These are phyloP conservation scores for Mycothermus thermophilus DNA, from an alignment of 495 filamentous ascomycete species.

Conservation along the genomic window DNA sequence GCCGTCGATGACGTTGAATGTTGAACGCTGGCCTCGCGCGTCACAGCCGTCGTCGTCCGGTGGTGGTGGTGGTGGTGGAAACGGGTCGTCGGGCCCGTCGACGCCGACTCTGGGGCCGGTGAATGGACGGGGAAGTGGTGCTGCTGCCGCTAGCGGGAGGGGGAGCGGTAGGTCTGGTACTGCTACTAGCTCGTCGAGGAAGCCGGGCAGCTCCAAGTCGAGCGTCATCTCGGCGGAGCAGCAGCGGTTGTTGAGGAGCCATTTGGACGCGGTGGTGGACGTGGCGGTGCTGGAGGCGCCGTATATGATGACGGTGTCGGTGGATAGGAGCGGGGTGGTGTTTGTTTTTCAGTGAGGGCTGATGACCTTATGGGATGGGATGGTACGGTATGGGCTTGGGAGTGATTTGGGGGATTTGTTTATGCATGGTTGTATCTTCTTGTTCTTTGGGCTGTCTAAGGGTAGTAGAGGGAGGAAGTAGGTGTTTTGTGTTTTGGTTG, in stretches of 20 bases:
- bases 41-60: constrained; percentile 18
- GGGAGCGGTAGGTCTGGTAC: too few species aligned
- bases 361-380: not conserved
- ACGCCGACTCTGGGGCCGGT: too few species aligned
- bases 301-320: constrained; percentile 84
- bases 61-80: constrained; percentile 18
- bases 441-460: not conserved
- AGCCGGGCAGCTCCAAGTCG: constrained; percentile 43
- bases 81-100: not conserved
- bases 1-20: constrained; percentile 53
- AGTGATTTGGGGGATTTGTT: not conserved
- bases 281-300: constrained; percentile 77
- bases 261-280: constrained; percentile 81
- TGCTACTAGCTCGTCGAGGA: constrained; percentile 13
- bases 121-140: too few species aligned
- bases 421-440: not conserved
- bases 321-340: constrained; percentile 80
- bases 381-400: too few species aligned
- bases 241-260: constrained; percentile 69
- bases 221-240: constrained; percentile 85
- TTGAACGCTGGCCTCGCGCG: constrained; percentile 48
- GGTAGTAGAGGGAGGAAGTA: not conserved
- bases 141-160: too few species aligned
- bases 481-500: not conserved
- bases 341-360: constrained; percentile 55